Percentiles rank a stretch among this genome's conserved stretches.
These are phyloP conservation scores for Phtheirospermum japonicum DNA, from an alignment of 257 asterid genomes.

Conservation along the genomic window DNA sequence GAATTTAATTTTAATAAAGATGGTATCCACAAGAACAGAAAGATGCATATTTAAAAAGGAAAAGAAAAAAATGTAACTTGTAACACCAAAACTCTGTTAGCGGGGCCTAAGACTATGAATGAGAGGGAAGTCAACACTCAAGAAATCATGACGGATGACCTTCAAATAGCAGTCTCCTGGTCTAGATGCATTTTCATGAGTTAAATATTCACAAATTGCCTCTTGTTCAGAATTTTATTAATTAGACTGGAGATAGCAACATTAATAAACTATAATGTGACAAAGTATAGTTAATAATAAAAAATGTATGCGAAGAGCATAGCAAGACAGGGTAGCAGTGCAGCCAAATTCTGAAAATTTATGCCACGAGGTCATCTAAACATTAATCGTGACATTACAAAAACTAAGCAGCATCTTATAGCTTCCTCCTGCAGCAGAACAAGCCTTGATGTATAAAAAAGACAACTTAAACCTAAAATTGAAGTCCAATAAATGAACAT, in stretches of 20 bases:
- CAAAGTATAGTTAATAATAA: not conserved
- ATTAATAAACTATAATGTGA: not conserved
- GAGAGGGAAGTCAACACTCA: slow-evolving; percentile 5
- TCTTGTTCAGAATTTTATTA: not conserved
- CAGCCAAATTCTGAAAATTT: not conserved
- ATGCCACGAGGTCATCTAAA: not conserved
- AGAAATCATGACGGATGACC: slow-evolving; percentile 3
- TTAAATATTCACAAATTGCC: not conserved
- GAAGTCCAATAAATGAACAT: slow-evolving; percentile 1
- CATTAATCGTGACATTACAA: too few species aligned
- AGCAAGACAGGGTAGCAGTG: not conserved
- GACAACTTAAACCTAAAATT: not conserved
- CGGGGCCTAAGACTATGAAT: slow-evolving; percentile 4
- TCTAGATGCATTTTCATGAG: not conserved
- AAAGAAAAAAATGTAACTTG: not conserved
- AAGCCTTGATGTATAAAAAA: not conserved
- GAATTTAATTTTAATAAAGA: slow-evolving; percentile 21
- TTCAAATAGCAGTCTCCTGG: slow-evolving; percentile 7
- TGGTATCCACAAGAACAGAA: not conserved
- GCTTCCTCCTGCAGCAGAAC: not conserved
- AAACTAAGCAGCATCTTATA: not conserved
- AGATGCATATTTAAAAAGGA: slow-evolving; percentile 4
- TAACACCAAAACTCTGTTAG: not conserved
- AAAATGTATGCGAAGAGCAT: not conserved
- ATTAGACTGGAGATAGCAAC: not conserved